phyloP scores from a whole-genome alignment of 208 protist genomes.

The Leishmania gerbilli region DNA sequence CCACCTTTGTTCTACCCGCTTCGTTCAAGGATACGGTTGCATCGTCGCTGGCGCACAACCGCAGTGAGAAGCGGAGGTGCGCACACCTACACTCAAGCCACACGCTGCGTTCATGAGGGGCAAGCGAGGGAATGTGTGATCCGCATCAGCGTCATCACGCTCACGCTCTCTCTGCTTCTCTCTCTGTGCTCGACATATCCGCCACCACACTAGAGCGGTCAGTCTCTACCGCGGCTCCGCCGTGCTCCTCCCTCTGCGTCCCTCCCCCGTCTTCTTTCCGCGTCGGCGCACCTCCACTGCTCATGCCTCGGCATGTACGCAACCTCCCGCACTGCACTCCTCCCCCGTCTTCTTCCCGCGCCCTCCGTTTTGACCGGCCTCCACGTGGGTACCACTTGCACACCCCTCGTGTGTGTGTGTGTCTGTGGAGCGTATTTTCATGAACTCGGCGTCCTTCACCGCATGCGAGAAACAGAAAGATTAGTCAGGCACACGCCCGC shows the following conservation, averaged over 20 bases:
- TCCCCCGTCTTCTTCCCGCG: neutral
- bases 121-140: neutral
- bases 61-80: neutral
- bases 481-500: constrained; percentile 6
- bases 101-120: neutral
- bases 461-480: neutral
- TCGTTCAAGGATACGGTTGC: neutral
- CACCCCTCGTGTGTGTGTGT: neutral
- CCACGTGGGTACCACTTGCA: neutral
- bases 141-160: neutral
- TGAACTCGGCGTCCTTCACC: neutral
- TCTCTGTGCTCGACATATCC: neutral
- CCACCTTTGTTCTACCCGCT: neutral
- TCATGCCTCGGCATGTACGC: neutral
- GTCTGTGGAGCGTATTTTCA: neutral
- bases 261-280: neutral
- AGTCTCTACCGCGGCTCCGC: neutral
- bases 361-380: neutral
- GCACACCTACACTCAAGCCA: neutral
- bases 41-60: neutral
- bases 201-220: neutral
- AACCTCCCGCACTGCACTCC: neutral
- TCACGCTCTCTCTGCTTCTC: neutral
- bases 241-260: neutral
- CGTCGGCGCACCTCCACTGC: neutral